Conservation (phyloP, 1,284 basidiomycete genomes). For the Coniophora puteana region DNA sequence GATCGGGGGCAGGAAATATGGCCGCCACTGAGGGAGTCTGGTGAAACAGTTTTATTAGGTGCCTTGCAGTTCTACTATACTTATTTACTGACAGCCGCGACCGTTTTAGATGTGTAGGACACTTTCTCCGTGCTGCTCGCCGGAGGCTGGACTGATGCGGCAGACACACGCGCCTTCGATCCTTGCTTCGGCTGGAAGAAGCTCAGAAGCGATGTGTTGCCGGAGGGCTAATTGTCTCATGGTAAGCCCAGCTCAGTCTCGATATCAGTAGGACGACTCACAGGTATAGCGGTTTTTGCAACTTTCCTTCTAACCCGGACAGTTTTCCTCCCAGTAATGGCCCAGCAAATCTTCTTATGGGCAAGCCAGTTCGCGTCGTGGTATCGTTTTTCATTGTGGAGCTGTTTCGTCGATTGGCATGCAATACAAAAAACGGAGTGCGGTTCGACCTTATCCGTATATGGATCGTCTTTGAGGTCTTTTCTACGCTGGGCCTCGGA, state of each 20-base stretch:
- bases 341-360: not conserved
- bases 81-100: not conserved
- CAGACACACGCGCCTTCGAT: too few relatives aligned
- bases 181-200: too few relatives aligned
- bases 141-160: too few relatives aligned
- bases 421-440: not conserved
- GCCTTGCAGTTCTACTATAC: not conserved
- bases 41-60: not conserved
- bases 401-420: not conserved
- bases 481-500: not conserved
- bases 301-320: not conserved
- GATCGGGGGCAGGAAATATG: not conserved
- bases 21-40: not conserved
- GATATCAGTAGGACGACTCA: not conserved
- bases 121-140: too few relatives aligned
- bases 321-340: not conserved
- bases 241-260: not conserved
- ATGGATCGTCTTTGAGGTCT: not conserved
- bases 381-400: not conserved
- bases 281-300: not conserved
- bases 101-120: not conserved
- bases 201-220: not conserved
- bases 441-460: not conserved
- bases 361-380: not conserved
- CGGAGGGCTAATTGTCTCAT: not conserved